Percentiles rank a stretch among this genome's conserved stretches.
phyloP scores from a whole-genome alignment of 1,139 yeast species.

The Hyphopichia fennica region DNA sequence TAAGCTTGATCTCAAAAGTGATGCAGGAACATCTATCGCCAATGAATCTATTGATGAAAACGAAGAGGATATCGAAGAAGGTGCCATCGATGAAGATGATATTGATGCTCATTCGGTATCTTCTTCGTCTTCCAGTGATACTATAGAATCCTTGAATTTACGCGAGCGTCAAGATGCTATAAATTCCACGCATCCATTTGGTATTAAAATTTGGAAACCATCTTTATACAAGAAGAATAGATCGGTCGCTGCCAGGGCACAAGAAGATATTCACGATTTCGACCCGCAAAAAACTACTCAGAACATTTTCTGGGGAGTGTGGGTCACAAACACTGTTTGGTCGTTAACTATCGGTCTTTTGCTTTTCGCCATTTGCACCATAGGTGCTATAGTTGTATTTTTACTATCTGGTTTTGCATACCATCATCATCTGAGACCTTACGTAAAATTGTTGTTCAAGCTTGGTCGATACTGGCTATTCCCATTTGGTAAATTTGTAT shows the following conservation, averaged over 20 bases:
- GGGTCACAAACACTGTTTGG: constrained; percentile 78
- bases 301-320: constrained; percentile 61
- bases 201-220: constrained; percentile 98
- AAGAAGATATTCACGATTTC: constrained; percentile 85
- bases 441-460: constrained; percentile 60
- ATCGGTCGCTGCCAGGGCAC: constrained; percentile 89
- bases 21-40: constrained; percentile 15
- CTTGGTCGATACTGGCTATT: constrained; percentile 70
- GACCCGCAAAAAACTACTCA: constrained; percentile 52
- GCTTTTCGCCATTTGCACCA: constrained; percentile 51
- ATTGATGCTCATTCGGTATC: constrained; percentile 29
- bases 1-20: neutral
- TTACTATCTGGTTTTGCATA: constrained; percentile 50
- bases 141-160: constrained; percentile 82
- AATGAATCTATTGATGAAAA: constrained; percentile 12
- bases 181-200: constrained; percentile 95
- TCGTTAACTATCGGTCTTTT: constrained; percentile 67
- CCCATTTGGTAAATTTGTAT: constrained; percentile 91
- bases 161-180: constrained; percentile 95
- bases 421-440: constrained; percentile 41
- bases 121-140: constrained; percentile 48
- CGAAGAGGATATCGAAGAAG: constrained; percentile 16
- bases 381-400: constrained; percentile 45
- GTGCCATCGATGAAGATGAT: constrained; percentile 14
- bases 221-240: constrained; percentile 91